These are phyloP conservation scores for Thelephora ganbajun DNA, from an alignment of 768 basidiomycete genomes.

Conservation along the genomic window DNA sequence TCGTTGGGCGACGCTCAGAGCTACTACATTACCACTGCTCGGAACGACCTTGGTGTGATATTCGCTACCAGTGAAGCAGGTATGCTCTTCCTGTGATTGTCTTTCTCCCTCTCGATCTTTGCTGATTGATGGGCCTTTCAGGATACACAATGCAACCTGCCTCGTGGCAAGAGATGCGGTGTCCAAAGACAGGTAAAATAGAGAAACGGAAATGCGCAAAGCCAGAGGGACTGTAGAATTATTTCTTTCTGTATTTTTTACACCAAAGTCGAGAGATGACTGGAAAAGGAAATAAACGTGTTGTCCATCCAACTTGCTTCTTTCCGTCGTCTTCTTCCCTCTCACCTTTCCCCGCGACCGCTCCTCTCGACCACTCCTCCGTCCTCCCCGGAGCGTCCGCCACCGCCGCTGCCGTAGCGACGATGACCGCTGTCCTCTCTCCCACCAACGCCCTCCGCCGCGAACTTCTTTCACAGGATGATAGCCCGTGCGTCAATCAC, in stretches of 20 bases:
- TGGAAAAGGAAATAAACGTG: constrained; percentile 3
- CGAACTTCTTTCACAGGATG: constrained; percentile 45
- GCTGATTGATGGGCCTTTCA: constrained; percentile 14
- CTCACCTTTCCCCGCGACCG: not conserved
- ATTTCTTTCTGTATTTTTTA: not conserved
- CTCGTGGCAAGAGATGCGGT: constrained; percentile 88
- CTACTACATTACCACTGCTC: constrained; percentile 84
- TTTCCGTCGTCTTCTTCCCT: too few species aligned
- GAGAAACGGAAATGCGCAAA: constrained; percentile 84
- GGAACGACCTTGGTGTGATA: constrained; percentile 84
- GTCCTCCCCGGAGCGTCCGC: constrained; percentile 5
- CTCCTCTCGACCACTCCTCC: constrained; percentile 8
- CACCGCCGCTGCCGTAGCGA: constrained; percentile 4
- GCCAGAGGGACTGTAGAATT: constrained; percentile 42
- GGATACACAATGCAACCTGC: constrained; percentile 76
- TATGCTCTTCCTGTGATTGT: constrained; percentile 10
- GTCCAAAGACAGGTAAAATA: constrained; percentile 62
- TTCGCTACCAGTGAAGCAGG: constrained; percentile 85
- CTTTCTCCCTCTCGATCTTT: not conserved
- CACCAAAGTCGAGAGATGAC: not conserved
- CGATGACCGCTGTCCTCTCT: constrained; percentile 55
- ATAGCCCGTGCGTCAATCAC: constrained; percentile 35
- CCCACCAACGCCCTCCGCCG: constrained; percentile 43
- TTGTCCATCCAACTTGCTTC: constrained; percentile 3
- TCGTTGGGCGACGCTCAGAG: constrained; percentile 85